Conservation (phyloP, 2,329 filamentous ascomycete species). For the Dryadomyces quercivorus region DNA sequence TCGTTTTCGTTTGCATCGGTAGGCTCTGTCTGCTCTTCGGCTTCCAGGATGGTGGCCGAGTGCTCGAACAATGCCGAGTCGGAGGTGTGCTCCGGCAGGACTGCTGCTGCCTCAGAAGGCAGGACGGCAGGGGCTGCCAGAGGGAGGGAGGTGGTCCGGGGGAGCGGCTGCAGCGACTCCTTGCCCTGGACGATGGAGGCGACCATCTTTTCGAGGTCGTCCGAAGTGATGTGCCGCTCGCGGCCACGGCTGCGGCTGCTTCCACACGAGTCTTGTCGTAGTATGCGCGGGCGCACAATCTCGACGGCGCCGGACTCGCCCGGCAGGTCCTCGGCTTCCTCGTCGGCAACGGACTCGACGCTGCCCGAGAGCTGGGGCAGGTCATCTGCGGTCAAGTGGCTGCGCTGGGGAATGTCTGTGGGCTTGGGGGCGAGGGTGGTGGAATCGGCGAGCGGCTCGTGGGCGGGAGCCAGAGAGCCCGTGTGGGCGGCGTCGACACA, state of each 20-base stretch:
- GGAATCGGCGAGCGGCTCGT: slow-evolving; percentile 7
- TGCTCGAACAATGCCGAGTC: background rate
- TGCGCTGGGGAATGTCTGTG: slow-evolving; percentile 29
- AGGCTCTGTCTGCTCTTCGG: background rate
- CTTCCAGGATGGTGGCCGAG: background rate
- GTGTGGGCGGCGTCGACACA: slow-evolving; percentile 53
- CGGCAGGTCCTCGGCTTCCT: slow-evolving; percentile 49
- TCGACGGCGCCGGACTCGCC: slow-evolving; percentile 42
- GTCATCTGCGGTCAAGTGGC: slow-evolving; percentile 30
- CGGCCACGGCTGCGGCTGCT: slow-evolving; percentile 59
- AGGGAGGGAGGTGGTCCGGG: slow-evolving; percentile 23
- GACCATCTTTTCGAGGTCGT: slow-evolving; percentile 89
- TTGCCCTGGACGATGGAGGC: slow-evolving; percentile 85
- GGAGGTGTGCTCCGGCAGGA: background rate
- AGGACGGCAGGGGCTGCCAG: background rate
- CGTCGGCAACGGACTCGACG: slow-evolving; percentile 61
- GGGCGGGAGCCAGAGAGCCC: background rate
- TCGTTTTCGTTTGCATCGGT: background rate
- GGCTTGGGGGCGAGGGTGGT: slow-evolving; percentile 30
- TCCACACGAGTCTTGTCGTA: slow-evolving; percentile 58
- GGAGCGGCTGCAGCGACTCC: slow-evolving; percentile 48
- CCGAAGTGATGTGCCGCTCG: slow-evolving; percentile 84
- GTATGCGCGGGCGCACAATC: slow-evolving; percentile 54
- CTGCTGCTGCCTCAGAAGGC: background rate
- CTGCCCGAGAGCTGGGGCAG: slow-evolving; percentile 66